These are phyloP conservation scores for Trichomonascus vanleenenianus DNA, from an alignment of 805 yeast species.

Conservation along the genomic window DNA sequence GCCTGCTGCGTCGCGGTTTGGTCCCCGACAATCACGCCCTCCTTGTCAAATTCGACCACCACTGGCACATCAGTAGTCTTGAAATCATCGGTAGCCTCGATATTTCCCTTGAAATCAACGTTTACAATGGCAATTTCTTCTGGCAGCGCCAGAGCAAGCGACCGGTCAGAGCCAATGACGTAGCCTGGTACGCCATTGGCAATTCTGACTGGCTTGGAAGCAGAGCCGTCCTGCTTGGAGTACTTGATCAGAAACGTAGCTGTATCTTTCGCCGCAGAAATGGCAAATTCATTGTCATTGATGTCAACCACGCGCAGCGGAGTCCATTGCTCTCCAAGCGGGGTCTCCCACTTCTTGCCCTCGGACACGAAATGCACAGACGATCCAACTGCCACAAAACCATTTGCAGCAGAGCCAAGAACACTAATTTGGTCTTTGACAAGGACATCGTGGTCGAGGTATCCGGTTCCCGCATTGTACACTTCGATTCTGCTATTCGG, in stretches of 20 bases:
- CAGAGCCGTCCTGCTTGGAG: not conserved
- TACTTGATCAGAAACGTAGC: not conserved
- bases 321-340: too few species aligned
- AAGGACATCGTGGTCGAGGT: not conserved
- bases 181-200: too few species aligned
- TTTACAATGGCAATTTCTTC: too few species aligned
- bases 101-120: too few species aligned
- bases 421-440: not conserved
- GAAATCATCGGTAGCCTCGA: not conserved
- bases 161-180: too few species aligned
- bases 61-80: not conserved
- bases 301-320: not conserved
- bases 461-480: constrained; percentile 3
- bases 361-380: not conserved
- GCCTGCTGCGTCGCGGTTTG: not conserved
- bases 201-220: not conserved
- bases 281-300: not conserved
- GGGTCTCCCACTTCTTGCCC: too few species aligned
- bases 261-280: not conserved
- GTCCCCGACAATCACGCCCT: not conserved
- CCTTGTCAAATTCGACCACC: not conserved
- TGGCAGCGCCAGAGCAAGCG: too few species aligned
- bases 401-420: not conserved
- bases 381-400: not conserved
- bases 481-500: not conserved